phyloP scores from a whole-genome alignment of 2,329 filamentous ascomycete genomes.

The Pseudogymnoascus sp. region DNA sequence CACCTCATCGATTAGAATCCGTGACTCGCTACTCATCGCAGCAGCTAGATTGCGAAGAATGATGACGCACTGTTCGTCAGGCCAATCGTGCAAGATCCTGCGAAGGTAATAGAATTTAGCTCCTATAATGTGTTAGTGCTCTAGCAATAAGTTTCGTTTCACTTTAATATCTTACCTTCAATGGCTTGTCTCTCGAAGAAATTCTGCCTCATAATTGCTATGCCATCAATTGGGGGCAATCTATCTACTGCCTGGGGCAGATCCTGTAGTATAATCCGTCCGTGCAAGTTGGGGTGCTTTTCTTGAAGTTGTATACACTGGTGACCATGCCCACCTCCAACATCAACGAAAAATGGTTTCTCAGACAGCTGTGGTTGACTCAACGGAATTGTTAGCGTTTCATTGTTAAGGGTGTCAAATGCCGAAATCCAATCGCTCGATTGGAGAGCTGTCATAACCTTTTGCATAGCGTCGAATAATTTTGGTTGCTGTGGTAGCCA shows the following conservation, averaged over 20 bases:
- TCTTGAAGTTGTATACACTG: conserved; percentile 30
- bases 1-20: conserved; percentile 38
- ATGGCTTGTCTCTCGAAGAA: conserved; percentile 24
- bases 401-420: neutral
- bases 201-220: too few species aligned
- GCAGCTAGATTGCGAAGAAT: conserved; percentile 31
- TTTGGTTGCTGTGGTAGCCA: conserved; percentile 9
- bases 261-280: conserved; percentile 36
- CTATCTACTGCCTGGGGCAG: conserved; percentile 25
- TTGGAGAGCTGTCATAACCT: conserved; percentile 11
- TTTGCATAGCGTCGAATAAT: conserved; percentile 9
- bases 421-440: neutral
- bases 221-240: too few species aligned
- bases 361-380: too few species aligned
- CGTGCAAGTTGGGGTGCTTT: conserved; percentile 28
- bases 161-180: too few species aligned
- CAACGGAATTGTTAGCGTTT: neutral
- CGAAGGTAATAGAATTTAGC: conserved; percentile 34
- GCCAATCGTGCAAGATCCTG: conserved; percentile 34
- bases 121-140: too few species aligned
- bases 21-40: conserved; percentile 31
- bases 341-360: conserved; percentile 32
- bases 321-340: conserved; percentile 36
- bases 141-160: too few species aligned
- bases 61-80: conserved; percentile 26